Conservation (phyloP, 257 asterid species). For the Ajuga chamaepitys region DNA sequence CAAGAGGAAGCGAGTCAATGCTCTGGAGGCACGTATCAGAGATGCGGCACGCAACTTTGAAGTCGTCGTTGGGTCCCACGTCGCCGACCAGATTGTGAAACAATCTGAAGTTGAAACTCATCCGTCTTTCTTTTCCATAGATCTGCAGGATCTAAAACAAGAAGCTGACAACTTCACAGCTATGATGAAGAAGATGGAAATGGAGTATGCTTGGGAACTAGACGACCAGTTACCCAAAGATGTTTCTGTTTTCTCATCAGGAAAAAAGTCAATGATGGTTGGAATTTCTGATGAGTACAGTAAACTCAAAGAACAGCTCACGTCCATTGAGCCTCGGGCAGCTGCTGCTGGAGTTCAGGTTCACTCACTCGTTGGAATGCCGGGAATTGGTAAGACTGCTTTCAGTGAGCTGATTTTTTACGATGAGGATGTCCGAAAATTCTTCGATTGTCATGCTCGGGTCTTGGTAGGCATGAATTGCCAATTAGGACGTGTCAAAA, state of each 20-base stretch:
- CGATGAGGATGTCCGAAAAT: too few relatives aligned
- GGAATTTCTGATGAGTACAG: background rate
- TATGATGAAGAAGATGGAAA: slow-evolving; percentile 2
- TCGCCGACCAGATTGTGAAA: background rate
- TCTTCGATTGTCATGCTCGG: too few relatives aligned
- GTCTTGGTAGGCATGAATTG: too few relatives aligned
- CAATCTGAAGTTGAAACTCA: background rate
- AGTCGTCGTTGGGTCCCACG: background rate
- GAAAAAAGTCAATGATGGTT: background rate
- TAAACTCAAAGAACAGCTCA: background rate
- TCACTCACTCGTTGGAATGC: too few relatives aligned
- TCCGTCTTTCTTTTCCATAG: background rate
- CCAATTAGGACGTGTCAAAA: too few relatives aligned
- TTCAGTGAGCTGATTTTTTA: too few relatives aligned
- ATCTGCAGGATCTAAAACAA: background rate
- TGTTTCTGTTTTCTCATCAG: background rate
- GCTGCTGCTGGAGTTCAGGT: too few relatives aligned
- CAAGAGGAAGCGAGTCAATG: slow-evolving; percentile 1
- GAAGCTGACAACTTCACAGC: background rate
- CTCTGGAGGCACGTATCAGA: background rate
- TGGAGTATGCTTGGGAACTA: background rate
- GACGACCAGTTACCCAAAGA: background rate
- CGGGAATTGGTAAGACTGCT: too few relatives aligned
- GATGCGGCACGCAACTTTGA: background rate
- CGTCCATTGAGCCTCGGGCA: too few relatives aligned